Conservation (phyloP, 2,329 filamentous ascomycete species). For the Botryosphaeria dothidea region DNA sequence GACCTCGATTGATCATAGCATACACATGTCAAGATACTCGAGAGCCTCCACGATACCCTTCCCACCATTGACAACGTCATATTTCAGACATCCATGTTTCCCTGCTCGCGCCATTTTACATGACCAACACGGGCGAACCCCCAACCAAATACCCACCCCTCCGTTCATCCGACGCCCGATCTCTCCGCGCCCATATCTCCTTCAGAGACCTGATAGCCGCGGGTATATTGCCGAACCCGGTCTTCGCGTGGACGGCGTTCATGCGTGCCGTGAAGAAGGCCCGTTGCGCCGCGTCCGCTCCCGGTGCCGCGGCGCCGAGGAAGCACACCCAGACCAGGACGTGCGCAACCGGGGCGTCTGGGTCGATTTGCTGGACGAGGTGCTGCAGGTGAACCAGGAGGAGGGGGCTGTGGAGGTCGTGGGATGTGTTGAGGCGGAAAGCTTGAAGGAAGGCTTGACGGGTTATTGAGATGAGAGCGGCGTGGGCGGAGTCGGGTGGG, state of each 20-base stretch:
- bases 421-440: not conserved
- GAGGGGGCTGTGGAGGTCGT: not conserved
- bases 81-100: too few species aligned
- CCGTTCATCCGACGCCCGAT: too few species aligned
- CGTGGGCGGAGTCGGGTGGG: not conserved
- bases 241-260: conserved; percentile 23
- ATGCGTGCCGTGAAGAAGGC: conserved; percentile 23
- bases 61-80: too few species aligned
- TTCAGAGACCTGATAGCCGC: conserved; percentile 22
- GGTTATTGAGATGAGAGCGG: conserved; percentile 21
- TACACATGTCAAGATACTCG: too few species aligned
- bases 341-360: conserved; percentile 23
- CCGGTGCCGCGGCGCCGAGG: conserved; percentile 23
- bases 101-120: too few species aligned
- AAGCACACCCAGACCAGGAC: conserved; percentile 28
- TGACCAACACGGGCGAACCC: conserved; percentile 23
- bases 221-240: conserved; percentile 26
- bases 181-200: too few species aligned
- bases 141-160: conserved; percentile 22
- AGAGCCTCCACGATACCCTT: too few species aligned
- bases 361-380: conserved; percentile 21
- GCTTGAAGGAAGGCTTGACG: conserved; percentile 11
- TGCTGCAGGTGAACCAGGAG: not conserved
- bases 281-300: not conserved
- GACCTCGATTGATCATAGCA: too few species aligned